A percentile compares a stretch with the other conserved stretches of the same genome.
Conservation (phyloP, 306 rosid genomes). For the Cicer yamashitae region DNA sequence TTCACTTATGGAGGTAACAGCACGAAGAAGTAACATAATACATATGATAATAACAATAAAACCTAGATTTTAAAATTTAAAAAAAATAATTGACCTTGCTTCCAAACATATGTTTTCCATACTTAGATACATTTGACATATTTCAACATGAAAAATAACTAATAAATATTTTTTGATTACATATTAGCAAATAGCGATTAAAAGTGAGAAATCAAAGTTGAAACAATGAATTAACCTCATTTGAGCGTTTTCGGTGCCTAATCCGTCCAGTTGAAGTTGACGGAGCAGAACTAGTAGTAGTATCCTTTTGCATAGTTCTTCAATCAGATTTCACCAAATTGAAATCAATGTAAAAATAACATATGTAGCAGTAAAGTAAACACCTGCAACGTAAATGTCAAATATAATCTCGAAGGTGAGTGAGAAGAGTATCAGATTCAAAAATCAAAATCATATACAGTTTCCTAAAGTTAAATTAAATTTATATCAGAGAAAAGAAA, state of each 20-base stretch:
- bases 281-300: constrained; percentile 39
- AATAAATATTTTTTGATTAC: neutral
- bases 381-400: constrained; percentile 58
- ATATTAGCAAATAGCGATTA: constrained; percentile 2
- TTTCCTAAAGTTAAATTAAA: constrained; percentile 23
- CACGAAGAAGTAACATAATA: constrained; percentile 23
- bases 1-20: constrained; percentile 26
- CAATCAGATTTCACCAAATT: constrained; percentile 44
- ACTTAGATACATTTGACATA: constrained; percentile 20
- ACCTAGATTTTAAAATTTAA: constrained; percentile 1
- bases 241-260: constrained; percentile 81
- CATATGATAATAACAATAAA: neutral
- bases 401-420: constrained; percentile 26
- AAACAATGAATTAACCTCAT: constrained; percentile 63
- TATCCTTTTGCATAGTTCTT: constrained; percentile 71
- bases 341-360: constrained; percentile 44
- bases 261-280: constrained; percentile 52
- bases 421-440: constrained; percentile 49
- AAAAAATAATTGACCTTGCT: neutral
- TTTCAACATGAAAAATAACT: constrained; percentile 23
- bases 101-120: constrained; percentile 28
- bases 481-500: constrained; percentile 19
- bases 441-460: constrained; percentile 46
- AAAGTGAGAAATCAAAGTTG: constrained; percentile 16
- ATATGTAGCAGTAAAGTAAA: constrained; percentile 41